Percentiles rank a stretch among this genome's conserved stretches.
Evolutionary conservation across 2,329 filamentous ascomycete genomes (phyloP).

Genomic region (Diaporthe sp.): DNA sequence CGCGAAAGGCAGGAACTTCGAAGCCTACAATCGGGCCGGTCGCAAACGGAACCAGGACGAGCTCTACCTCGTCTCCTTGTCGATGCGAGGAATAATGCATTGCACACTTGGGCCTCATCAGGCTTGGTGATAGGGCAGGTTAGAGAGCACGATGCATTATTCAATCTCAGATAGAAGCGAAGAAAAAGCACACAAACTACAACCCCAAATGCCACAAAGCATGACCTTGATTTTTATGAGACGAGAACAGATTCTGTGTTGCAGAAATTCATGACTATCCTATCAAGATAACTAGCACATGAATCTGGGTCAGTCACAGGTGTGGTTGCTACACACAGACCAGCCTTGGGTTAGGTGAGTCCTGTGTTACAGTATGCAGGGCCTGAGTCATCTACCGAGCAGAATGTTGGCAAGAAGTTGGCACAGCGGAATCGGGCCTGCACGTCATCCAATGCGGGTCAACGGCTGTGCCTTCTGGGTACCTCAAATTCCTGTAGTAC

Average conservation of each 20-base stretch:
- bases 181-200: no score
- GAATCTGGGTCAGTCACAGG: background rate
- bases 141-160: background rate
- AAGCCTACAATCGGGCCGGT: background rate
- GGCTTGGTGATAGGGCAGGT: background rate
- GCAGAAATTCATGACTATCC: background rate
- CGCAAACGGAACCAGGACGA: background rate
- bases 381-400: background rate
- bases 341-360: background rate
- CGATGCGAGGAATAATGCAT: background rate
- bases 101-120: background rate
- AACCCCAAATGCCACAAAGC: background rate
- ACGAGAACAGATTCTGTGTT: background rate
- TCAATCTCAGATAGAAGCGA: background rate
- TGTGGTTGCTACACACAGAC: no score
- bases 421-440: slow-evolving; percentile 7
- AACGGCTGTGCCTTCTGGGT: background rate
- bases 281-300: background rate
- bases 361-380: background rate
- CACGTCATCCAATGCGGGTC: background rate
- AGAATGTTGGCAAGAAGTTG: slow-evolving; percentile 12
- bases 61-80: background rate
- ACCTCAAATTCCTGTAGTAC: background rate
- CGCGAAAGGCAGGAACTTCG: no score
- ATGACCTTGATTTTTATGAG: background rate